Evolutionary conservation across 2,329 filamentous ascomycete species (phyloP), one percentile per base, ranked within the genome.

Genomic region (Neurospora sp.): DNA sequence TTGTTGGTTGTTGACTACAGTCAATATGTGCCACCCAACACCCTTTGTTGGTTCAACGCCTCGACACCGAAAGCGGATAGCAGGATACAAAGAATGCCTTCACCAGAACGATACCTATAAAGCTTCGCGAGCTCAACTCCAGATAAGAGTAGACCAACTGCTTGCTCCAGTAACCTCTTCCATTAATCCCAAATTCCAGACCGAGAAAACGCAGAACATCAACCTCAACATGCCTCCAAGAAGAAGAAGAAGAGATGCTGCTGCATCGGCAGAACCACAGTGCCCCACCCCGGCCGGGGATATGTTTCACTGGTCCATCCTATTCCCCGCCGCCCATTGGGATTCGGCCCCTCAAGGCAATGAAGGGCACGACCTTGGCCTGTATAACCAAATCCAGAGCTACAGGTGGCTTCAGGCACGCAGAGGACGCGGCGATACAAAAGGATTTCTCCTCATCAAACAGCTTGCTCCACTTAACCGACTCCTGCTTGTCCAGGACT

Each of bases 311-410:
- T 62, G 52, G 52, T 62, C 52, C 52, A 33, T 62, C 7, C 23
- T 62, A 28, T 62, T 62, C 15, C 52, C 28, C 52, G 15, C 9
- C 23, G 52, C 23, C 17, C 52, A 62, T 33, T 62, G 52, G 52
- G 23, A 62, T 9, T 5, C 4, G 7, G 7, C 28, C 46, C 11
- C 46, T 28, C 11, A 4, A 28, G 46, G 10, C n/a, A 43, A 43
- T 11, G 4, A 19, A 19, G 0, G 19, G 5, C 6, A 8, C 4
- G 11, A 7, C 1, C 4, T 3, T 13, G 43, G 4, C 2, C 0
- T 7, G 42, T 23, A 8, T 28, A 23, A 52, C 3, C 19, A 23
- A 33, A 62, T 17, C 13, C 13, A 62, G 15, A 62, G 52, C 52
- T 17, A 36, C 52, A 62, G 13, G 28, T 62, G 52, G 52, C 52